These are phyloP conservation scores for Termitomyces sp. DNA, from an alignment of 768 basidiomycete genomes.

Conservation along the genomic window DNA sequence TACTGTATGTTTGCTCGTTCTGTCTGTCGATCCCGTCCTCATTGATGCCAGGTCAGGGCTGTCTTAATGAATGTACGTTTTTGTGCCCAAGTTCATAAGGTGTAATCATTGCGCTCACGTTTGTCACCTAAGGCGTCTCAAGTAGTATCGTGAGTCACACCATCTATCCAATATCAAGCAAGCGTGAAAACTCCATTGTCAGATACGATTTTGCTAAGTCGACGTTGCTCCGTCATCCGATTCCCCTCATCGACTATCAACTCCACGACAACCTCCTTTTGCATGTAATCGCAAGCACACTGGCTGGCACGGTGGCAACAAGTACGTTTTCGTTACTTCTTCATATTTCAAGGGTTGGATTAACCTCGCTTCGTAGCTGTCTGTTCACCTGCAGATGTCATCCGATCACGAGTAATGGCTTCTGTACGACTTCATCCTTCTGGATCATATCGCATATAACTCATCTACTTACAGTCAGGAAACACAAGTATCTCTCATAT, in stretches of 20 bases:
- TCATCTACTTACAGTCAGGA: conserved; percentile 38
- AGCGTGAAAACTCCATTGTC: conserved; percentile 1
- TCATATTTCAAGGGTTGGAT: background rate
- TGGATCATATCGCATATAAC: conserved; percentile 1
- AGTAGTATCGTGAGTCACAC: conserved; percentile 70
- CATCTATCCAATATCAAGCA: background rate
- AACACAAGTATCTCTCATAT: conserved; percentile 47
- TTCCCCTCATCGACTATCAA: conserved; percentile 58
- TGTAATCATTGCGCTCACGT: conserved; percentile 3
- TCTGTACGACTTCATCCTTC: conserved; percentile 40
- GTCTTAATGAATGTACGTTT: conserved; percentile 15
- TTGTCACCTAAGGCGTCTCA: conserved; percentile 56
- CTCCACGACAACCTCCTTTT: conserved; percentile 62
- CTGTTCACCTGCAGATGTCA: conserved; percentile 75
- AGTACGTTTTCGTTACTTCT: conserved; percentile 41
- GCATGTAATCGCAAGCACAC: conserved; percentile 64
- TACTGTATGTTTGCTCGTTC: conserved; percentile 40
- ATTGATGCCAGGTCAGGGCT: conserved; percentile 14
- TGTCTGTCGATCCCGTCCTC: conserved; percentile 7
- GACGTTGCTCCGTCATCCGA: conserved; percentile 43
- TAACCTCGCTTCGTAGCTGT: conserved; percentile 45
- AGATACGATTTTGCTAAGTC: conserved; percentile 81
- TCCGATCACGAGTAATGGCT: conserved; percentile 76
- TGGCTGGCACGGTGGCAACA: conserved; percentile 75
- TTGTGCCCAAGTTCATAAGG: background rate